Percentiles rank a stretch among this genome's conserved stretches.
These are phyloP conservation scores for Pascua sp. DNA, from an alignment of 1,284 basidiomycete species.

Conservation along the genomic window DNA sequence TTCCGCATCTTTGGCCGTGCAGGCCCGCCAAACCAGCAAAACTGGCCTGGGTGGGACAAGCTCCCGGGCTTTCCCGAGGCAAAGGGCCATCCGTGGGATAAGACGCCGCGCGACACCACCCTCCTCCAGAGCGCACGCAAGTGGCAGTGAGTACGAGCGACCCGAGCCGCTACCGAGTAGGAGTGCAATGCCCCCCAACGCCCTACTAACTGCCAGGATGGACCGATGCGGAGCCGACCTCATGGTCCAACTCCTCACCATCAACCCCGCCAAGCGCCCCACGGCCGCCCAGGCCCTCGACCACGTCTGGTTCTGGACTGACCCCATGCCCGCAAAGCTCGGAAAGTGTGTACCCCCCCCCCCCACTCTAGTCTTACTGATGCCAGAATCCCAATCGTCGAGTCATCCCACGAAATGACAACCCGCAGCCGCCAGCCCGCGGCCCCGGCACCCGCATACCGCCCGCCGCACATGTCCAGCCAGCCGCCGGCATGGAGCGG, in stretches of 20 bases:
- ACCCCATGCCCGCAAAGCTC: conserved; percentile 77
- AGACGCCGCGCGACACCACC: conserved; percentile 22
- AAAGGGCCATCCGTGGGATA: conserved; percentile 38
- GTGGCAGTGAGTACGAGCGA: conserved; percentile 31
- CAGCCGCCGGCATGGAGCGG: conserved; percentile 5
- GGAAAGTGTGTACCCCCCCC: conserved; percentile 64
- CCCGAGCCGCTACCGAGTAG: not conserved
- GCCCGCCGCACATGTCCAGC: not conserved
- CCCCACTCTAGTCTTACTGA: not conserved
- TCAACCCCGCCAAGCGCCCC: conserved; percentile 55
- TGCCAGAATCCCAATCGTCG: conserved; percentile 20
- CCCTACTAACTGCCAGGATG: conserved; percentile 31
- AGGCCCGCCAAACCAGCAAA: conserved; percentile 72
- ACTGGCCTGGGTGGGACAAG: conserved; percentile 71
- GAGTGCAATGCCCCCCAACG: no score
- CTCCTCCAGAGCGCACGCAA: conserved; percentile 24
- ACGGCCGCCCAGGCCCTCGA: conserved; percentile 54
- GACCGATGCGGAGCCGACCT: conserved; percentile 45
- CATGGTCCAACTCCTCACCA: conserved; percentile 51
- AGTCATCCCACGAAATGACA: conserved; percentile 44
- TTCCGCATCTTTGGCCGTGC: conserved; percentile 86
- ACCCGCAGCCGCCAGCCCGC: conserved; percentile 16
- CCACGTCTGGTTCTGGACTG: conserved; percentile 65
- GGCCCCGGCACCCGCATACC: conserved; percentile 1
- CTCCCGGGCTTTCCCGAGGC: conserved; percentile 75